Percentiles rank a stretch among this genome's conserved stretches.
phyloP scores from a whole-genome alignment of 2,329 filamentous ascomycete genomes.

The Paramyrothecium sp. region DNA sequence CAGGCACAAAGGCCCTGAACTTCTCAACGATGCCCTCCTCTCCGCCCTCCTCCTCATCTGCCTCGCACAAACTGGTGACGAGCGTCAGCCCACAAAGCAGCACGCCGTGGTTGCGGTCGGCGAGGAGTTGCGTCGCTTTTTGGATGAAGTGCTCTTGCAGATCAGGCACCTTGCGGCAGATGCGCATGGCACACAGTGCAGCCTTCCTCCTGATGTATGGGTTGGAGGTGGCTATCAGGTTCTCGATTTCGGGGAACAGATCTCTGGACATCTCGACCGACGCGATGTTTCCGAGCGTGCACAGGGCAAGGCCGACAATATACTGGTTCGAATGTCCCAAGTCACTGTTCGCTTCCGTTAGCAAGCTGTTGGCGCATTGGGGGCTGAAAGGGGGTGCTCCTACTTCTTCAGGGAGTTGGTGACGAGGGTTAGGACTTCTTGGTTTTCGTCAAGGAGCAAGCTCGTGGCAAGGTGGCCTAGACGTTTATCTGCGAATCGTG shows the following conservation, averaged over 20 bases:
- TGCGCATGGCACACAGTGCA: constrained; percentile 97
- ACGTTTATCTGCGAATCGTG: constrained; percentile 96
- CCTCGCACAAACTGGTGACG: constrained; percentile 89
- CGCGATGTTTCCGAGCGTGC: constrained; percentile 95
- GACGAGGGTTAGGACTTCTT: constrained; percentile 94
- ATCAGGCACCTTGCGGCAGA: constrained; percentile 97
- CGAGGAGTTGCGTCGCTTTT: constrained; percentile 83
- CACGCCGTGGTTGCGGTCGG: constrained; percentile 94
- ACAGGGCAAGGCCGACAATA: constrained; percentile 92
- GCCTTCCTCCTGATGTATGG: constrained; percentile 98
- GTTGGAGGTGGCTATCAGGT: constrained; percentile 85
- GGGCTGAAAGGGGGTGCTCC: constrained; percentile 16
- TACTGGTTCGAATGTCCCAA: constrained; percentile 98
- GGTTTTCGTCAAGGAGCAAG: constrained; percentile 94
- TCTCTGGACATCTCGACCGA: constrained; percentile 98
- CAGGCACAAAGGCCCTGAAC: constrained; percentile 82
- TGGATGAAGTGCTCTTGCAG: constrained; percentile 96
- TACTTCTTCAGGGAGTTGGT: constrained; percentile 99
- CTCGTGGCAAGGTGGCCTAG: constrained; percentile 95
- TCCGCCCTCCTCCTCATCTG: constrained; percentile 88
- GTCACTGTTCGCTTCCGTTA: constrained; percentile 57
- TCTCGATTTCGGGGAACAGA: constrained; percentile 93
- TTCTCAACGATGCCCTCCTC: constrained; percentile 87
- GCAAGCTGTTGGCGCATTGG: background rate
- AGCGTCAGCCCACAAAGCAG: constrained; percentile 88